These are phyloP conservation scores for Cyberlindnera americana DNA, from an alignment of 805 yeast species.

Conservation along the genomic window DNA sequence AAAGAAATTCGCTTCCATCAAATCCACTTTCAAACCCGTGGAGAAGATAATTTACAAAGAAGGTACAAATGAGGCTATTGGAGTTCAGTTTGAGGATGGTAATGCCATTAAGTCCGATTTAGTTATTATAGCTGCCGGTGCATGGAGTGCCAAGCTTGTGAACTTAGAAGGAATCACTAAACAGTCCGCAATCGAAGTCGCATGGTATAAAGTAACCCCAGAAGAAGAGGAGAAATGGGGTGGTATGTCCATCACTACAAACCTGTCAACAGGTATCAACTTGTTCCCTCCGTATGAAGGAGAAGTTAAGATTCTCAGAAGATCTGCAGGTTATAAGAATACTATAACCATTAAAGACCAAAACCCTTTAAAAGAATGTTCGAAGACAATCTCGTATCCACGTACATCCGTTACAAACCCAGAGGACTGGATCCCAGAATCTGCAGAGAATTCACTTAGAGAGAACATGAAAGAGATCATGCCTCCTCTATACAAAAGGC, in stretches of 20 bases:
- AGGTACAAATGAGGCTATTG: slow-evolving; percentile 16
- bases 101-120: slow-evolving; percentile 2
- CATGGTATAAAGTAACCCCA: slow-evolving; percentile 14
- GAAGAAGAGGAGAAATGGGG: slow-evolving; percentile 13
- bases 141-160: slow-evolving; percentile 20
- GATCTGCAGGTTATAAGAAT: slow-evolving; percentile 16
- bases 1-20: slow-evolving; percentile 6
- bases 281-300: slow-evolving; percentile 18
- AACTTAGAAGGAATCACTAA: slow-evolving; percentile 11
- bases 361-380: slow-evolving; percentile 4
- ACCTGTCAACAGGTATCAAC: slow-evolving; percentile 18
- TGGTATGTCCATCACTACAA: slow-evolving; percentile 17
- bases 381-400: slow-evolving; percentile 12
- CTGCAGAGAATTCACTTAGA: slow-evolving; percentile 12
- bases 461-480: slow-evolving; percentile 30
- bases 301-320: slow-evolving; percentile 16
- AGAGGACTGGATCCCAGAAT: slow-evolving; percentile 17
- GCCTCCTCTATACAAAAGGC: slow-evolving; percentile 13
- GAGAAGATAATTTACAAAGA: slow-evolving; percentile 10
- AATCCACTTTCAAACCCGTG: slow-evolving; percentile 12
- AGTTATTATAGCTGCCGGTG: slow-evolving; percentile 20
- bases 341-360: slow-evolving; percentile 5
- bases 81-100: slow-evolving; percentile 14
- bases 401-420: slow-evolving; percentile 15
- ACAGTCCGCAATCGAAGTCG: slow-evolving; percentile 18